These are phyloP conservation scores for Fusarium sp. DNA, from an alignment of 2,329 filamentous ascomycete genomes.

Conservation along the genomic window DNA sequence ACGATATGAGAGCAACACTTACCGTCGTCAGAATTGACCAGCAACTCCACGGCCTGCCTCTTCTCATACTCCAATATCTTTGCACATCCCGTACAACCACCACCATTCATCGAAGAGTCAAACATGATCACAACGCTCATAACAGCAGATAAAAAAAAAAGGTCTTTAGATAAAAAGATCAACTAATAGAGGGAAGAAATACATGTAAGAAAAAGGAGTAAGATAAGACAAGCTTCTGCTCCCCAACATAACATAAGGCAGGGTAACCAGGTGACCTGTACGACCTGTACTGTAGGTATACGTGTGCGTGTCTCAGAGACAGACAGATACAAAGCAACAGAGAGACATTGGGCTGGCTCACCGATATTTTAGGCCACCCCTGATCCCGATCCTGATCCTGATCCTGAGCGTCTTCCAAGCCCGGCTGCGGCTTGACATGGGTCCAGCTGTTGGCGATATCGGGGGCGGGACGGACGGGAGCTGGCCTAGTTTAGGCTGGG, in stretches of 20 bases:
- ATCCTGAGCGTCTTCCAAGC: constrained; percentile 10
- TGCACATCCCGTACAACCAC: constrained; percentile 36
- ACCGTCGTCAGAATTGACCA: constrained; percentile 1
- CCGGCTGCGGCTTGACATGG: constrained; percentile 14
- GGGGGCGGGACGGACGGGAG: constrained; percentile 18
- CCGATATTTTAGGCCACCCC: constrained; percentile 24
- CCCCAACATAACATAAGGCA: not conserved
- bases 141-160: too few relatives aligned
- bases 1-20: not conserved
- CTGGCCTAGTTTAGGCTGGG: not conserved
- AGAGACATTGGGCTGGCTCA: constrained; percentile 14
- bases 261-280: not conserved
- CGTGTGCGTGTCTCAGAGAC: not conserved
- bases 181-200: not conserved
- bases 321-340: not conserved
- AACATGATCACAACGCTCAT: not conserved
- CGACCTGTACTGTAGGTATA: constrained; percentile 1
- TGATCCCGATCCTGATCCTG: constrained; percentile 1
- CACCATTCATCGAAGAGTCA: not conserved
- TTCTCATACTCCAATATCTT: constrained; percentile 37
- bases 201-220: not conserved
- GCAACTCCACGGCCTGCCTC: not conserved
- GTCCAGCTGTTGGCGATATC: constrained; percentile 26
- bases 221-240: not conserved
- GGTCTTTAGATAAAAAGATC: not conserved